Conservation (phyloP, 768 basidiomycete genomes). For the Lentinula guzmanii region DNA sequence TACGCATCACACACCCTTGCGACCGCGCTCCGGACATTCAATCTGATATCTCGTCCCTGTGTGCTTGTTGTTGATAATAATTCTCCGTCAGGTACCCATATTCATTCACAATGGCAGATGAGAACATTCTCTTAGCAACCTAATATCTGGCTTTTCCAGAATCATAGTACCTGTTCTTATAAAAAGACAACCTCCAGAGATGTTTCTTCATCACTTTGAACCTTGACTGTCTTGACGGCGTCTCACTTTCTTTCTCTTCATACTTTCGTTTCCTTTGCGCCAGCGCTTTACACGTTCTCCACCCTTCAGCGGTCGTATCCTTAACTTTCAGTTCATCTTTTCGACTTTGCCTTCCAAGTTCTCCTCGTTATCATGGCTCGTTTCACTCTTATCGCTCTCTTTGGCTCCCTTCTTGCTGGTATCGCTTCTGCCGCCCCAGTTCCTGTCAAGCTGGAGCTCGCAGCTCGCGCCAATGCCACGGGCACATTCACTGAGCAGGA, state of each 20-base stretch:
- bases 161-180: background rate
- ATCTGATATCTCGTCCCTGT: background rate
- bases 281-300: conserved; percentile 9
- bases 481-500: conserved; percentile 14
- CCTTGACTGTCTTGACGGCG: conserved; percentile 10
- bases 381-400: conserved; percentile 15
- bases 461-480: conserved; percentile 4
- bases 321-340: background rate
- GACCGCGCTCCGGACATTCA: background rate
- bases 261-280: conserved; percentile 10
- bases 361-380: conserved; percentile 14
- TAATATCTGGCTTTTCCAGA: background rate
- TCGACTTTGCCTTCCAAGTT: background rate
- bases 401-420: conserved; percentile 12
- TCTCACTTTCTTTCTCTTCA: conserved; percentile 5
- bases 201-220: conserved; percentile 2
- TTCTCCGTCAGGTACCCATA: background rate
- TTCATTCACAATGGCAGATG: conserved; percentile 1
- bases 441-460: conserved; percentile 8
- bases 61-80: background rate
- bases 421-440: conserved; percentile 13
- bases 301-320: conserved; percentile 9
- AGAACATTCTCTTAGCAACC: background rate
- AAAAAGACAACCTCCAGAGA: background rate
- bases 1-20: background rate